Conservation (phyloP, 164 flowering plant genomes). For the Macadamia integrifolia region DNA sequence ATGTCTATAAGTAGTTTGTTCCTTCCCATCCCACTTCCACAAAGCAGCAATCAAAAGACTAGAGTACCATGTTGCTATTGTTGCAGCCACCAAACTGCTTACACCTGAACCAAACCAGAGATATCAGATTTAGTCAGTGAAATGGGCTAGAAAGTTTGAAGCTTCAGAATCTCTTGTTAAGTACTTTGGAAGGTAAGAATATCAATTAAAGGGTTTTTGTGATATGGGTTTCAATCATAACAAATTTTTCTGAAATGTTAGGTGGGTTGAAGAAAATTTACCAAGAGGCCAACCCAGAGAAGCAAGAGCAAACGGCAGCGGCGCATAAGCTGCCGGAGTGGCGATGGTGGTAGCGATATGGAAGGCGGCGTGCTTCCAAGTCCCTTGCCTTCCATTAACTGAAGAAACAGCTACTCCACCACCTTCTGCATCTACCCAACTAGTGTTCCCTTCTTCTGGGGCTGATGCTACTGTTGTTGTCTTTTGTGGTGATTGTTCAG, state of each 20-base stretch:
- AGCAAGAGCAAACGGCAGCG: slow-evolving; percentile 53
- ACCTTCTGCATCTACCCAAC: background rate
- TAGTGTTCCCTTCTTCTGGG: background rate
- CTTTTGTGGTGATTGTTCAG: background rate
- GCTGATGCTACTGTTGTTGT: background rate
- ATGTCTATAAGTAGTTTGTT: slow-evolving; percentile 43
- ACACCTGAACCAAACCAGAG: slow-evolving; percentile 30
- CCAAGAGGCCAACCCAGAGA: slow-evolving; percentile 68
- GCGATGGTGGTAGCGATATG: slow-evolving; percentile 67
- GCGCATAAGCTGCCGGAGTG: slow-evolving; percentile 66
- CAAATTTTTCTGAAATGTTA: background rate
- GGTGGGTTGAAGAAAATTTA: slow-evolving; percentile 2
- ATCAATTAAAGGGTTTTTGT: no score
- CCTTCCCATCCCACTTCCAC: slow-evolving; percentile 58
- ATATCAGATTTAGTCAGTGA: background rate
- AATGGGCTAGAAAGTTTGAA: no score
- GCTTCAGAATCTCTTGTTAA: no score
- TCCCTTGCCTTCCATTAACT: slow-evolving; percentile 30
- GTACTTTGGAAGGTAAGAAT: no score
- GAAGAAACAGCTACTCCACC: background rate
- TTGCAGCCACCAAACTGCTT: slow-evolving; percentile 41
- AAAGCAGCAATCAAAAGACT: slow-evolving; percentile 49
- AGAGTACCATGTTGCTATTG: slow-evolving; percentile 57
- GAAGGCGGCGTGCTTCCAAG: slow-evolving; percentile 63
- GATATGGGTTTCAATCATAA: no score